Conservation (phyloP, 129 eudicot genomes). For the Chrysanthemum makinoi region DNA sequence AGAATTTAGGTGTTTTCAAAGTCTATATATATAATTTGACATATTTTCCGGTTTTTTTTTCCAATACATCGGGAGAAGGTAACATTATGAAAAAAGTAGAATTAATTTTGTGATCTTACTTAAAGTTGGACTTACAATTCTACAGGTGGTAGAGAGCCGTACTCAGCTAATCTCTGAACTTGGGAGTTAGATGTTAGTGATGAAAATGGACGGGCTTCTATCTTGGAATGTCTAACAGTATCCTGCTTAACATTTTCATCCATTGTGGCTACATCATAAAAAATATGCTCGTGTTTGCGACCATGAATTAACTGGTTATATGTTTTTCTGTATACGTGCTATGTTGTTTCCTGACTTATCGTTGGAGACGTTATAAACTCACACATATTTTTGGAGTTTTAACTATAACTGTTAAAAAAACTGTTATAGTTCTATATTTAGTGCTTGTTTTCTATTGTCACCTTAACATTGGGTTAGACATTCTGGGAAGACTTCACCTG, state of each 20-base stretch:
- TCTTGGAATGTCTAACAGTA: slow-evolving; percentile 66
- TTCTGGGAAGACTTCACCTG: slow-evolving; percentile 97
- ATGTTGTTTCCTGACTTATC: too few relatives aligned
- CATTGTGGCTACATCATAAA: too few relatives aligned
- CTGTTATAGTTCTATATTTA: slow-evolving; percentile 9
- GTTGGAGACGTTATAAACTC: too few relatives aligned
- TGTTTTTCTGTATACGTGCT: too few relatives aligned
- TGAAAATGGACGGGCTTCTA: slow-evolving; percentile 44
- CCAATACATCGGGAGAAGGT: too few relatives aligned
- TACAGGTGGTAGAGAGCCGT: slow-evolving; percentile 87
- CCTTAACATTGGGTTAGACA: slow-evolving; percentile 59
- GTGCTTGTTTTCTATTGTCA: slow-evolving; percentile 5
- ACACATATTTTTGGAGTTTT: too few relatives aligned
- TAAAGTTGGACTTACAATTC: slow-evolving; percentile 2
- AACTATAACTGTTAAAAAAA: too few relatives aligned
- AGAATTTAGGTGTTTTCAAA: neutral
- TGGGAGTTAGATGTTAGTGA: slow-evolving; percentile 47
- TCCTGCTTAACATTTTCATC: slow-evolving; percentile 25
- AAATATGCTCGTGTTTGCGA: too few relatives aligned
- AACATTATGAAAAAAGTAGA: neutral
- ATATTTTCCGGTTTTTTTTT: too few relatives aligned
- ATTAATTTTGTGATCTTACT: neutral
- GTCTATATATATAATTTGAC: too few relatives aligned
- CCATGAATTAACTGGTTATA: too few relatives aligned
- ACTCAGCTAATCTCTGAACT: slow-evolving; percentile 61